A percentile compares a stretch with the other conserved stretches of the same genome.
Evolutionary conservation across 2,329 filamentous ascomycete genomes (phyloP).

Genomic region (Coniochaeta ligniaria): DNA sequence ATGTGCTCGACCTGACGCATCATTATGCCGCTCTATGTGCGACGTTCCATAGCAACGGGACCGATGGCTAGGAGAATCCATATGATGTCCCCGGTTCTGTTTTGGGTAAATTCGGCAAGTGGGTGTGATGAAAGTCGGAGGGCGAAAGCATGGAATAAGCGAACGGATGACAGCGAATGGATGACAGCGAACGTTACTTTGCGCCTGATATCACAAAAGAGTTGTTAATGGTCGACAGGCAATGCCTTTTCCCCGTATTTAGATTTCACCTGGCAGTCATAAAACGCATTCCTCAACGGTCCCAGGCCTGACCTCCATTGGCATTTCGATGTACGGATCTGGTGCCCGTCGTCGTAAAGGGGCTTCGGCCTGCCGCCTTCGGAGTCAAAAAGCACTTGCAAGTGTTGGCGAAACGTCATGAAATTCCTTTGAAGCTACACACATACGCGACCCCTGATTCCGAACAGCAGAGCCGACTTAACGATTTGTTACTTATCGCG

Average conservation of each 20-base stretch:
- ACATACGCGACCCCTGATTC: too few relatives aligned
- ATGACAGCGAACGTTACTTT: not conserved
- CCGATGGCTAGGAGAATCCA: slow-evolving; percentile 54
- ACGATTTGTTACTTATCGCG: too few relatives aligned
- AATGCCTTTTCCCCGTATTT: not conserved
- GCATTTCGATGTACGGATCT: not conserved
- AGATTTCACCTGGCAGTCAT: not conserved
- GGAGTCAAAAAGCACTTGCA: too few relatives aligned
- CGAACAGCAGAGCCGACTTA: too few relatives aligned
- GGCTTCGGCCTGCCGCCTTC: too few relatives aligned
- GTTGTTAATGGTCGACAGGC: not conserved
- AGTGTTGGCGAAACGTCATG: too few relatives aligned
- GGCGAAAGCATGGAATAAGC: not conserved
- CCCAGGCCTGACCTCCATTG: not conserved
- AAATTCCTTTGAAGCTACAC: too few relatives aligned
- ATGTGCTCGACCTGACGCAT: slow-evolving; percentile 89
- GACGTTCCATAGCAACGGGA: slow-evolving; percentile 90
- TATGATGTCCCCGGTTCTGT: not conserved
- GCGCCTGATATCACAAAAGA: not conserved
- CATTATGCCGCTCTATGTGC: slow-evolving; percentile 93
- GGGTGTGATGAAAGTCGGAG: slow-evolving; percentile 15
- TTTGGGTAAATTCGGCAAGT: not conserved
- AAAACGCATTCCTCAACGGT: not conserved
- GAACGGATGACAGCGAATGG: not conserved
- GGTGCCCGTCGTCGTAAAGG: not conserved